Conservation (phyloP, 202 grass and related monocot species). For the Carex arenaria region DNA sequence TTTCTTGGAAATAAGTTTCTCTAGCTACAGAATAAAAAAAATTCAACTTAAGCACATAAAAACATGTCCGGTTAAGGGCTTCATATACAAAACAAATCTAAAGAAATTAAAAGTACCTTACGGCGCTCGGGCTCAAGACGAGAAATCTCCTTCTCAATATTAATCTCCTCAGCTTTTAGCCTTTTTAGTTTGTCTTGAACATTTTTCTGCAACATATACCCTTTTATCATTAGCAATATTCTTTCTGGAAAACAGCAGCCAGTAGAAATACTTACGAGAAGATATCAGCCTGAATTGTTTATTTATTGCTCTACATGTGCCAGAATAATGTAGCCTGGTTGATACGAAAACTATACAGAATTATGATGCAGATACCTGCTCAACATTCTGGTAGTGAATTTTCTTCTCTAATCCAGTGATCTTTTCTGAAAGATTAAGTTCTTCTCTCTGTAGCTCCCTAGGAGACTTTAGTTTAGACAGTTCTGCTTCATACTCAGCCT, state of each 20-base stretch:
- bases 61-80: constrained; percentile 14
- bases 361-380: constrained; percentile 48
- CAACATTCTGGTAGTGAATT: constrained; percentile 80
- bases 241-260: neutral
- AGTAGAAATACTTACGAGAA: neutral
- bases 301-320: neutral
- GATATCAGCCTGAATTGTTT: constrained; percentile 13
- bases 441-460: constrained; percentile 80
- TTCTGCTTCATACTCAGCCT: constrained; percentile 68
- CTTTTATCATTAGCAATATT: constrained; percentile 23
- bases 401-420: constrained; percentile 92
- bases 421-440: constrained; percentile 83
- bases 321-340: neutral
- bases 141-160: constrained; percentile 65
- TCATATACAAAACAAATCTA: constrained; percentile 23
- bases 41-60: constrained; percentile 14
- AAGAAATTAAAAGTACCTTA: constrained; percentile 41
- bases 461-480: constrained; percentile 74
- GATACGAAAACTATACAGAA: neutral
- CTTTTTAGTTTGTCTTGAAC: constrained; percentile 66
- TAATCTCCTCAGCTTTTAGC: constrained; percentile 67
- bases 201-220: constrained; percentile 53
- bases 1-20: constrained; percentile 55
- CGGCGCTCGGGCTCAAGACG: constrained; percentile 66
- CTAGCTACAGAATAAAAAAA: constrained; percentile 50